phyloP scores from a whole-genome alignment of 2,329 filamentous ascomycete genomes.

The Lachnellula suecica region DNA sequence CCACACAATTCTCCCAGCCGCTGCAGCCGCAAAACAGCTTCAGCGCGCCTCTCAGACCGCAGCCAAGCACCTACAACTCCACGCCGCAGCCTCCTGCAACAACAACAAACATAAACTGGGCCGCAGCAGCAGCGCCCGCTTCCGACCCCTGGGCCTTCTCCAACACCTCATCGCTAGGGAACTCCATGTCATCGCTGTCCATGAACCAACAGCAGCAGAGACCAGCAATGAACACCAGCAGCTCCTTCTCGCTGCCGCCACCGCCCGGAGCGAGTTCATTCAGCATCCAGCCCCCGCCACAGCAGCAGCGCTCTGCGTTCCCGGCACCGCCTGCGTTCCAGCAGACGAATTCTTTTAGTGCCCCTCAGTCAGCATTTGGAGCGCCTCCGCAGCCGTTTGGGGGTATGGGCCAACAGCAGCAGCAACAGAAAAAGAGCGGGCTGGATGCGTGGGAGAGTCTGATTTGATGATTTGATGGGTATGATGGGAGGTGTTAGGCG shows the following conservation, averaged over 20 bases:
- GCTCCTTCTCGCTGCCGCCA: slow-evolving; percentile 54
- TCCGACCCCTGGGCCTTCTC: slow-evolving; percentile 48
- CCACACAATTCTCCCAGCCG: slow-evolving; percentile 64
- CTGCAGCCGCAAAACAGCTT: slow-evolving; percentile 41
- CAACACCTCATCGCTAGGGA: slow-evolving; percentile 38
- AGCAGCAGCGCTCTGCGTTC: slow-evolving; percentile 10
- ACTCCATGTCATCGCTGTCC: slow-evolving; percentile 48
- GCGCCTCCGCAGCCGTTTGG: slow-evolving; percentile 28
- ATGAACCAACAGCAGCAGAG: slow-evolving; percentile 41
- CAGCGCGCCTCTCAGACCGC: slow-evolving; percentile 14
- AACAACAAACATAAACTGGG: slow-evolving; percentile 48
- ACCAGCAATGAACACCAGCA: slow-evolving; percentile 36
- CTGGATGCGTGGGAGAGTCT: slow-evolving; percentile 58
- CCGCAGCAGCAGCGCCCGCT: slow-evolving; percentile 37
- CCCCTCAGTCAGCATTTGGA: slow-evolving; percentile 21
- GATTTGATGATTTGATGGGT: slow-evolving; percentile 34
- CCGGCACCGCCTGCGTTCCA: slow-evolving; percentile 22
- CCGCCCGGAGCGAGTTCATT: slow-evolving; percentile 22
- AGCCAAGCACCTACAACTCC: slow-evolving; percentile 13
- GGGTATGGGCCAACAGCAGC: slow-evolving; percentile 10
- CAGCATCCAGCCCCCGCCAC: slow-evolving; percentile 7
- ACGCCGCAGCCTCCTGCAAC: slow-evolving; percentile 19
- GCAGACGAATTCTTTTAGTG: neutral
- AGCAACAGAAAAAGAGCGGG: slow-evolving; percentile 37
- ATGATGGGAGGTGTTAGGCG: too few species aligned